Conservation (phyloP, 345 rosid genomes). For the Aquilaria sinensis region DNA sequence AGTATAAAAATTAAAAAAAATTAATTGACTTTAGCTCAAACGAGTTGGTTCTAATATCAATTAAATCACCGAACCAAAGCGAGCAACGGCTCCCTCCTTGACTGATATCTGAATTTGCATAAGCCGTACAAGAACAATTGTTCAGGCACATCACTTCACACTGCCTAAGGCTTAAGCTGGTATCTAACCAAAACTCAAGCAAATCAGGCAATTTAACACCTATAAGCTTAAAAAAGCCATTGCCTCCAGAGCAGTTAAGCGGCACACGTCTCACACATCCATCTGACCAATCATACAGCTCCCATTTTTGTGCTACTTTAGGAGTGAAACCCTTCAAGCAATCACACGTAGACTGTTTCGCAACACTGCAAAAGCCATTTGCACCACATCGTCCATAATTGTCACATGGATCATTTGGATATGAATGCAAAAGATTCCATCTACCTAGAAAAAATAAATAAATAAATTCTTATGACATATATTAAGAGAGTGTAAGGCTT, state of each 20-base stretch:
- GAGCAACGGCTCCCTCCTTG: constrained; percentile 14
- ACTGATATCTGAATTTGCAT: constrained; percentile 15
- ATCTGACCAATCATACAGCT: constrained; percentile 9
- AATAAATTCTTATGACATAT: too few species aligned
- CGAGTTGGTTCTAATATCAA: constrained; percentile 1
- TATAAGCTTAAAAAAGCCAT: constrained; percentile 12
- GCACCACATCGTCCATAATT: constrained; percentile 12
- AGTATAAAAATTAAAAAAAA: too few species aligned
- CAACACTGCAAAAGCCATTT: constrained; percentile 4
- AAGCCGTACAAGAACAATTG: constrained; percentile 27
- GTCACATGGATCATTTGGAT: constrained; percentile 12
- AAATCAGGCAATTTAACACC: constrained; percentile 22
- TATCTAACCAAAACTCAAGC: constrained; percentile 3
- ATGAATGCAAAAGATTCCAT: too few species aligned
- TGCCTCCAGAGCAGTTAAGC: constrained; percentile 11
- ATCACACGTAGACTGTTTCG: constrained; percentile 10
- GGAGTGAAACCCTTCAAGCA: constrained; percentile 29
- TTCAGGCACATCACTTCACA: constrained; percentile 18
- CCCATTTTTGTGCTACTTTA: constrained; percentile 18
- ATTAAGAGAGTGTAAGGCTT: too few species aligned
- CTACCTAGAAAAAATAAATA: too few species aligned
- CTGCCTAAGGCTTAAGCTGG: constrained; percentile 10
- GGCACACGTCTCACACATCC: constrained; percentile 24
- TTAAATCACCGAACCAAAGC: constrained; percentile 19
- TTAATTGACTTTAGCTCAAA: too few species aligned